Conservation (phyloP, 129 eudicot species). For the Kitagawia praeruptora region DNA sequence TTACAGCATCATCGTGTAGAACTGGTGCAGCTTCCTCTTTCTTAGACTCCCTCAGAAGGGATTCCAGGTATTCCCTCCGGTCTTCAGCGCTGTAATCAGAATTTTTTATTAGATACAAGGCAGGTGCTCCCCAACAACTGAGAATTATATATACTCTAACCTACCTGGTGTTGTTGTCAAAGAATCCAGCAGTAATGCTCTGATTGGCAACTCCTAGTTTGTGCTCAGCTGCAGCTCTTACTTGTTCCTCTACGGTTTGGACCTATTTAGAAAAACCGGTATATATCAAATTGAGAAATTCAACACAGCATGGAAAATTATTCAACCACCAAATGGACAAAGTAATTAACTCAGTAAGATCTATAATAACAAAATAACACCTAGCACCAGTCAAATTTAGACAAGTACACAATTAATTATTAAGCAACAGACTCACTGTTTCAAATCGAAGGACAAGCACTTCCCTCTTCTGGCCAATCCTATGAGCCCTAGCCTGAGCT, state of each 20-base stretch:
- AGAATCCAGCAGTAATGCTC: constrained; percentile 98
- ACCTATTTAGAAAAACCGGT: constrained; percentile 32
- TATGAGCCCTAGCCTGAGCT: constrained; percentile 99
- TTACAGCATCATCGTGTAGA: constrained; percentile 76
- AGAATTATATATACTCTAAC: not conserved
- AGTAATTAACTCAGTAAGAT: not conserved
- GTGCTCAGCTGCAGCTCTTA: constrained; percentile 99
- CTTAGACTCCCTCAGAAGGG: constrained; percentile 90
- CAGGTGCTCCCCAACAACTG: not conserved
- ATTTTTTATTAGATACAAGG: not conserved
- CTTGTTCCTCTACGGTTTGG: constrained; percentile 97
- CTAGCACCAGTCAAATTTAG: not conserved
- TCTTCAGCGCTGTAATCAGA: constrained; percentile 77
- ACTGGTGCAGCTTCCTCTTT: constrained; percentile 99
- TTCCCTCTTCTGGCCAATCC: constrained; percentile 98
- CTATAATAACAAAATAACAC: not conserved
- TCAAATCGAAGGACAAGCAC: constrained; percentile 98
- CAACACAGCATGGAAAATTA: not conserved
- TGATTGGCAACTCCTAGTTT: constrained; percentile 99
- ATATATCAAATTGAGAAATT: not conserved
- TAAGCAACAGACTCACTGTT: constrained; percentile 48
- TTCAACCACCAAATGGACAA: not conserved
- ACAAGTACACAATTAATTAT: not conserved
- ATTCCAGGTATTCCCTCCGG: constrained; percentile 95
- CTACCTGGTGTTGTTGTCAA: constrained; percentile 98